Evolutionary conservation across 225 moss, liverwort and hornwort genomes (phyloP).

Genomic region (Straminergon stramineum): DNA sequence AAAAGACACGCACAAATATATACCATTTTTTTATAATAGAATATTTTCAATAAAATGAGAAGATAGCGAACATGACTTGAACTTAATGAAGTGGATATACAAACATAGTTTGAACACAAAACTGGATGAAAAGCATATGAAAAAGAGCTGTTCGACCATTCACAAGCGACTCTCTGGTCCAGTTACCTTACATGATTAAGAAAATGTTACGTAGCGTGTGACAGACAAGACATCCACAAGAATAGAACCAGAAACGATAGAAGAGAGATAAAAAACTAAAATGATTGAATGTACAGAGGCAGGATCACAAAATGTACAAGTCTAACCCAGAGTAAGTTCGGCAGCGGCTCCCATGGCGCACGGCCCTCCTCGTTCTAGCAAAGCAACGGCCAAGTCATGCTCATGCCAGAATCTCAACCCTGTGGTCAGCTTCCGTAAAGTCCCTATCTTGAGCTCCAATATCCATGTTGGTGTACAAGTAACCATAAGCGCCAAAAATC

Average conservation of each 20-base stretch:
- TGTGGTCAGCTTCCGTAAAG: constrained; percentile 60
- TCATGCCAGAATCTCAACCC: constrained; percentile 94
- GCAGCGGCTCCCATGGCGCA: constrained; percentile 73
- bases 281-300: neutral
- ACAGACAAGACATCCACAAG: neutral
- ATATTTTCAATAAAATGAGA: neutral
- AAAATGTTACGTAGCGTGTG: neutral
- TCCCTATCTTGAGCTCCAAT: constrained; percentile 63
- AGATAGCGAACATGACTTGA: neutral
- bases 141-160: neutral
- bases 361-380: constrained; percentile 72
- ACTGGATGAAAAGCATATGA: neutral
- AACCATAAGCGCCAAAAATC: constrained; percentile 80
- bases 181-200: neutral
- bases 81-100: neutral
- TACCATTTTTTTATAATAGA: neutral
- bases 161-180: neutral
- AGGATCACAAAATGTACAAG: neutral
- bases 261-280: neutral
- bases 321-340: constrained; percentile 52
- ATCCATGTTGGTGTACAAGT: constrained; percentile 88
- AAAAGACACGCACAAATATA: neutral
- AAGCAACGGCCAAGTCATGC: constrained; percentile 84
- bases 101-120: neutral
- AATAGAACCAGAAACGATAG: neutral